These are phyloP conservation scores for Citrus glauca DNA, from an alignment of 345 rosid genomes.

Conservation along the genomic window DNA sequence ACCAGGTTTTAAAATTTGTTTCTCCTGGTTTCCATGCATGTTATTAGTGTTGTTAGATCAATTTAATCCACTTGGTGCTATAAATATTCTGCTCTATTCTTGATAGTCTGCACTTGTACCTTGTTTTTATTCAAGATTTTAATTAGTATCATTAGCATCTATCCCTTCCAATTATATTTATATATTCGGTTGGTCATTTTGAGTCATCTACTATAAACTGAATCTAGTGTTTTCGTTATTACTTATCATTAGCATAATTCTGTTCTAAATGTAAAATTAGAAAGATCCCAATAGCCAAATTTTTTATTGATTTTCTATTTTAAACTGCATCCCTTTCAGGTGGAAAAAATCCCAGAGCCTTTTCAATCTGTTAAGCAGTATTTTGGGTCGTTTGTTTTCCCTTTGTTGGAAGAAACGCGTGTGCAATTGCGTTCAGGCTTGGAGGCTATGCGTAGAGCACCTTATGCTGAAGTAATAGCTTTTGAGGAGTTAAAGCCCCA, in stretches of 20 bases:
- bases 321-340: neutral
- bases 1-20: slow-evolving; percentile 13
- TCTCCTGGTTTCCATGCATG: neutral
- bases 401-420: slow-evolving; percentile 51
- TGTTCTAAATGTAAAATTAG: neutral
- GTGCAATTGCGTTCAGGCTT: slow-evolving; percentile 29
- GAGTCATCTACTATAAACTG: neutral
- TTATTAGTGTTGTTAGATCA: too few species aligned
- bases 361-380: neutral
- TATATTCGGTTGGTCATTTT: neutral
- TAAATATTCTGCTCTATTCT: too few species aligned
- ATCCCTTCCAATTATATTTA: neutral
- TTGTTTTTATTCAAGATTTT: neutral
- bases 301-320: neutral
- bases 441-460: slow-evolving; percentile 27
- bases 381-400: neutral
- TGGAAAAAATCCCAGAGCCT: neutral
- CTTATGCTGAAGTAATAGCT: slow-evolving; percentile 26
- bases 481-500: neutral
- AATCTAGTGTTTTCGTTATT: neutral
- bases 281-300: neutral
- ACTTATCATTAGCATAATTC: neutral
- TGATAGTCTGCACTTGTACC: too few species aligned
- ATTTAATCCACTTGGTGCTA: too few species aligned
- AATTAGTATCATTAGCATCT: neutral